Conservation (phyloP, 2,329 filamentous ascomycete genomes). For the Neospermospora avenae region DNA sequence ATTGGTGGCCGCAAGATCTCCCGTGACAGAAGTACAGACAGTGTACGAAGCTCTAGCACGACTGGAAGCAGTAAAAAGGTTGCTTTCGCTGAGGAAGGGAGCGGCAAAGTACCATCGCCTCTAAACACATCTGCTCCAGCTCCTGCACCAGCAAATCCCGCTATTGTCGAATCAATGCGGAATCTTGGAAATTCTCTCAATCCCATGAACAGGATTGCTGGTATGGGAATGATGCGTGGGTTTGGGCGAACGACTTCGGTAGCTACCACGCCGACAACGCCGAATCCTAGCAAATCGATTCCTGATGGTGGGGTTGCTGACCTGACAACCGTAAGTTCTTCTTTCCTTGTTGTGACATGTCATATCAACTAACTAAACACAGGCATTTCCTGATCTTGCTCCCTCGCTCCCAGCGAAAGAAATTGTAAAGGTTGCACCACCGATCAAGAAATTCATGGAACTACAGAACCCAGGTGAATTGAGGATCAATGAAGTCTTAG, state of each 20-base stretch:
- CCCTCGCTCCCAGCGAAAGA: constrained; percentile 53
- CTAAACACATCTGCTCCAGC: constrained; percentile 28
- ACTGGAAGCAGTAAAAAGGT: constrained; percentile 55
- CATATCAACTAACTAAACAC: constrained; percentile 12
- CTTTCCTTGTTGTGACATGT: neutral
- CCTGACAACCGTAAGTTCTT: constrained; percentile 50
- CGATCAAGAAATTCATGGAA: constrained; percentile 71
- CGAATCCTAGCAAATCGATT: constrained; percentile 40
- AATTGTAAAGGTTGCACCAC: constrained; percentile 56
- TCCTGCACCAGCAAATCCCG: constrained; percentile 47
- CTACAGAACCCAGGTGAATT: constrained; percentile 67
- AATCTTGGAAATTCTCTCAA: constrained; percentile 79
- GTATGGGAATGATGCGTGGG: constrained; percentile 70
- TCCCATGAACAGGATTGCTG: constrained; percentile 73
- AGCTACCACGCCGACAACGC: constrained; percentile 40
- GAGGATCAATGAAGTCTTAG: constrained; percentile 68
- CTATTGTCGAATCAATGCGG: constrained; percentile 75
- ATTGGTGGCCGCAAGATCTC: constrained; percentile 60
- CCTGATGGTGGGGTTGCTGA: constrained; percentile 50
- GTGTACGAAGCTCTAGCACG: constrained; percentile 52
- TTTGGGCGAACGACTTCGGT: constrained; percentile 57
- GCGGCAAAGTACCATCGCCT: constrained; percentile 38
- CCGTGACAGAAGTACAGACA: constrained; percentile 77
- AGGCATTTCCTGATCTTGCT: constrained; percentile 62
- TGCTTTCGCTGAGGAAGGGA: constrained; percentile 42